A percentile compares a stretch with the other conserved stretches of the same genome.
Evolutionary conservation across 768 basidiomycete genomes (phyloP).

Genomic region (Coprinopsis marcescibilis): DNA sequence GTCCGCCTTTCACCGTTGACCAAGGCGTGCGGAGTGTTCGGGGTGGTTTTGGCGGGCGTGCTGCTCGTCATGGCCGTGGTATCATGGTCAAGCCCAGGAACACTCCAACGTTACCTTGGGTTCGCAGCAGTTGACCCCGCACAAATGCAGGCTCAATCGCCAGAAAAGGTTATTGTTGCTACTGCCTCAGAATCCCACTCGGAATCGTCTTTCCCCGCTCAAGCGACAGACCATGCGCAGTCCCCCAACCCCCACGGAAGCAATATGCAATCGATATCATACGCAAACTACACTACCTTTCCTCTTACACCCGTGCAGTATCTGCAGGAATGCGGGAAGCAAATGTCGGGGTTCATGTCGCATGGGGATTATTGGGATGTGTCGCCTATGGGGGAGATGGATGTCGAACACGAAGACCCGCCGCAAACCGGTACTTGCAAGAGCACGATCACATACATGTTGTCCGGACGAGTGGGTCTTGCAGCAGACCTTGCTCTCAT

Average conservation of each 20-base stretch:
- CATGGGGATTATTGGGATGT: conserved; percentile 50
- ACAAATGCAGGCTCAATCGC: too few species aligned
- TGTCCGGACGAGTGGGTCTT: conserved; percentile 63
- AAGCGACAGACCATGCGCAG: too few species aligned
- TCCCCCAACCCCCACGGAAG: background rate
- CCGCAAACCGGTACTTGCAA: conserved; percentile 34
- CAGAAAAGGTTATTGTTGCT: too few species aligned
- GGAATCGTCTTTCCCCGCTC: too few species aligned
- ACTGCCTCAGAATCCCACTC: too few species aligned
- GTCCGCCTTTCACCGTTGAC: conserved; percentile 16
- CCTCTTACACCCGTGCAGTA: conserved; percentile 40
- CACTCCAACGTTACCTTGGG: conserved; percentile 1
- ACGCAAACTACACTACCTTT: conserved; percentile 11
- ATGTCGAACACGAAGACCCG: conserved; percentile 20
- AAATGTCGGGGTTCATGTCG: conserved; percentile 40
- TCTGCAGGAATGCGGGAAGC: conserved; percentile 47
- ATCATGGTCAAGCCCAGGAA: conserved; percentile 7
- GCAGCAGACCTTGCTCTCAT: conserved; percentile 59
- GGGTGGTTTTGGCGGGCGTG: too few species aligned
- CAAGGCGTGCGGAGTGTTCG: too few species aligned
- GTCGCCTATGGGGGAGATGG: conserved; percentile 16
- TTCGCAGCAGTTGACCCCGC: background rate
- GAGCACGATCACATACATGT: conserved; percentile 68
- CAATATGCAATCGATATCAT: conserved; percentile 9
- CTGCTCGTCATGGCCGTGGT: conserved; percentile 43